Conservation (phyloP, 768 basidiomycete genomes). For the Suillus decipiens region DNA sequence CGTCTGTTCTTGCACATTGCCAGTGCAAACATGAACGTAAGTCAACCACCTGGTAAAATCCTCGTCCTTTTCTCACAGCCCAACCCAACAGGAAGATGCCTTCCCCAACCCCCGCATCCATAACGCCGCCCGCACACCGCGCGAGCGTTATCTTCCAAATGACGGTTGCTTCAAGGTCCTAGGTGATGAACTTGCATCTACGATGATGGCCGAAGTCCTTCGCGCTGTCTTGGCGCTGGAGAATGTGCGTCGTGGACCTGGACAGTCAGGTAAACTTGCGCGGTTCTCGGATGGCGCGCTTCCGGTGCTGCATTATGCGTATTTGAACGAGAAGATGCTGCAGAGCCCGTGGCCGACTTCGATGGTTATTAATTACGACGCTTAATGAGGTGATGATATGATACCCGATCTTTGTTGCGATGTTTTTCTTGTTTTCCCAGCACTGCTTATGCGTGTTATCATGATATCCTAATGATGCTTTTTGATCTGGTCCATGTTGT, state of each 20-base stretch:
- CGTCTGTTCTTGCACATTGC: conserved; percentile 65
- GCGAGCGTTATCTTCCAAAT: conserved; percentile 47
- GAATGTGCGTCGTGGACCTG: conserved; percentile 66
- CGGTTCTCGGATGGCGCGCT: conserved; percentile 53
- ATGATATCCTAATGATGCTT: too few relatives aligned
- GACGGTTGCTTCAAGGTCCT: conserved; percentile 52
- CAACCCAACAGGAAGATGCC: conserved; percentile 41
- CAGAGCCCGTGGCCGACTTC: conserved; percentile 68
- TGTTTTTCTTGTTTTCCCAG: too few relatives aligned
- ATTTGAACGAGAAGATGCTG: conserved; percentile 52
- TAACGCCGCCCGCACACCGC: conserved; percentile 43
- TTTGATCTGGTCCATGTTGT: too few relatives aligned
- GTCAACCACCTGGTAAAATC: conserved; percentile 27
- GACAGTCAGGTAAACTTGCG: conserved; percentile 62
- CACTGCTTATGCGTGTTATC: too few relatives aligned
- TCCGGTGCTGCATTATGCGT: conserved; percentile 53
- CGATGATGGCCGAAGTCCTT: conserved; percentile 62
- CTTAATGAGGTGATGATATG: conserved; percentile 20
- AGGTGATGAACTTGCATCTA: conserved; percentile 56
- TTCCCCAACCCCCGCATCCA: conserved; percentile 52
- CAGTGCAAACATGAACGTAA: conserved; percentile 57
- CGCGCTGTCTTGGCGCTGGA: conserved; percentile 60
- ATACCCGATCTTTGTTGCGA: neutral
- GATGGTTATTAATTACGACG: conserved; percentile 52
- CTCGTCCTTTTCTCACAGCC: conserved; percentile 1